Evolutionary conservation across 2,329 filamentous ascomycete genomes (phyloP).

Genomic region (Gaeumannomyces tritici): DNA sequence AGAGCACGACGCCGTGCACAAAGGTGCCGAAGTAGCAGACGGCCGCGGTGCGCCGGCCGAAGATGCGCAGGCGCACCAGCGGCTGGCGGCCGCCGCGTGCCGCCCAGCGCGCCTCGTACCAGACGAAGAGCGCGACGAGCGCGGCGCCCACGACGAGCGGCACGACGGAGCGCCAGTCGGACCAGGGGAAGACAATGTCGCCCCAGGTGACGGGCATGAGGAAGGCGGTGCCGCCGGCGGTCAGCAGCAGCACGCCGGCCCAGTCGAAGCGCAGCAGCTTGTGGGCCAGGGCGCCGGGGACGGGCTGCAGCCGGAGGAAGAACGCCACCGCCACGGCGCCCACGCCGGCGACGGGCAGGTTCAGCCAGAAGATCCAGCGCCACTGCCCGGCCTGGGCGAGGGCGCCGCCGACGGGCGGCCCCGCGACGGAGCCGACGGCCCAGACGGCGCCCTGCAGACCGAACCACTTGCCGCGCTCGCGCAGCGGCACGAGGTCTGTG

Average conservation of each 20-base stretch:
- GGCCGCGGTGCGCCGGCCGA: slow-evolving; percentile 31
- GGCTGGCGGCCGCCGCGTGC: slow-evolving; percentile 48
- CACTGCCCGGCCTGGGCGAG: slow-evolving; percentile 13
- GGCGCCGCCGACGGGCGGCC: slow-evolving; percentile 15
- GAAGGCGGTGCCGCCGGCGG: slow-evolving; percentile 27
- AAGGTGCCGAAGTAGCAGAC: slow-evolving; percentile 36
- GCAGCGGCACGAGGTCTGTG: slow-evolving; percentile 19
- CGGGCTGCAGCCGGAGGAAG: slow-evolving; percentile 59
- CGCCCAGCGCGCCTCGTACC: slow-evolving; percentile 2
- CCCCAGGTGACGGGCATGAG: slow-evolving; percentile 34
- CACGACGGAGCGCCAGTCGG: slow-evolving; percentile 23
- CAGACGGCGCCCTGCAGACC: slow-evolving; percentile 6
- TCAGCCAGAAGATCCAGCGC: slow-evolving; percentile 42
- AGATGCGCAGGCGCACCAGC: slow-evolving; percentile 32
- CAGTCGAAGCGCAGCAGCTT: slow-evolving; percentile 21
- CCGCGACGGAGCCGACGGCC: slow-evolving; percentile 11
- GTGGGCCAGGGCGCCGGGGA: slow-evolving; percentile 42
- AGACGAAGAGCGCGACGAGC: slow-evolving; percentile 24
- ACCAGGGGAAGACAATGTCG: slow-evolving; percentile 32
- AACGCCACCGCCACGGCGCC: slow-evolving; percentile 43
- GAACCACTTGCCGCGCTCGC: slow-evolving; percentile 14
- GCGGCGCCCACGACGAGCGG: slow-evolving; percentile 32
- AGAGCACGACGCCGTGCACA: slow-evolving; percentile 19
- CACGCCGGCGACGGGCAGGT: slow-evolving; percentile 38
- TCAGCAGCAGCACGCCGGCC: slow-evolving; percentile 31